phyloP scores from a whole-genome alignment of 352 stramenopile species.

The Pythium apleroticum region DNA sequence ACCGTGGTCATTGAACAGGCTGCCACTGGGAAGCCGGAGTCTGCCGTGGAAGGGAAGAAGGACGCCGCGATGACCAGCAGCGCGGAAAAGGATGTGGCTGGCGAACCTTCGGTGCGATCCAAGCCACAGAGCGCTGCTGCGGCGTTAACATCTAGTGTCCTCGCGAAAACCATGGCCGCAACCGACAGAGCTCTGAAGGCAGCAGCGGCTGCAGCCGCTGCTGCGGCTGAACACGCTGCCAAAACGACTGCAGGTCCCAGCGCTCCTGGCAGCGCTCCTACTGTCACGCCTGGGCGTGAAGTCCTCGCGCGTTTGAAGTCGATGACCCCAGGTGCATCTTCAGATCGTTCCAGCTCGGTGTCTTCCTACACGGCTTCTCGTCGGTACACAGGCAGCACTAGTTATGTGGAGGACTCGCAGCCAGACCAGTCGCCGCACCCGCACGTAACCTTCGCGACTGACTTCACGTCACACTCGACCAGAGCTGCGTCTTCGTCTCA shows the following conservation, averaged over 20 bases:
- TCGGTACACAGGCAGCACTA: constrained; percentile 19
- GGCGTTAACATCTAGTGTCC: not conserved
- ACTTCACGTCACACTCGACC: constrained; percentile 11
- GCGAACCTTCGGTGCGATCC: not conserved
- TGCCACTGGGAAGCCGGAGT: not conserved
- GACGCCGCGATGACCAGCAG: not conserved
- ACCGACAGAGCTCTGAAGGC: not conserved
- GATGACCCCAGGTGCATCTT: constrained; percentile 4
- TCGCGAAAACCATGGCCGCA: constrained; percentile 1
- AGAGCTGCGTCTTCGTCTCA: constrained; percentile 21
- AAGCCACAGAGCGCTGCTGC: not conserved
- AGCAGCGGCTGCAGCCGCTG: not conserved
- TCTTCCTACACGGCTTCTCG: constrained; percentile 14
- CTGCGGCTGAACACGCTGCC: not conserved
- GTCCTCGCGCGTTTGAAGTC: constrained; percentile 23
- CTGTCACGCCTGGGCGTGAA: constrained; percentile 19
- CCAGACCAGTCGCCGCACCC: constrained; percentile 26
- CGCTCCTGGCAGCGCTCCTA: not conserved
- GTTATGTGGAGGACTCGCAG: constrained; percentile 30
- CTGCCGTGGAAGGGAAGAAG: not conserved
- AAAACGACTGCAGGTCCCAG: not conserved
- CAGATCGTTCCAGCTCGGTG: constrained; percentile 22
- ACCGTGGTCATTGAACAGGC: not conserved
- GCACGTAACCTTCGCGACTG: constrained; percentile 2
- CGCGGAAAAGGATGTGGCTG: not conserved